Base-by-base conservation (phyloP, 2,329 filamentous ascomycete species). In the Colletotrichum lindemuthianum region DNA sequence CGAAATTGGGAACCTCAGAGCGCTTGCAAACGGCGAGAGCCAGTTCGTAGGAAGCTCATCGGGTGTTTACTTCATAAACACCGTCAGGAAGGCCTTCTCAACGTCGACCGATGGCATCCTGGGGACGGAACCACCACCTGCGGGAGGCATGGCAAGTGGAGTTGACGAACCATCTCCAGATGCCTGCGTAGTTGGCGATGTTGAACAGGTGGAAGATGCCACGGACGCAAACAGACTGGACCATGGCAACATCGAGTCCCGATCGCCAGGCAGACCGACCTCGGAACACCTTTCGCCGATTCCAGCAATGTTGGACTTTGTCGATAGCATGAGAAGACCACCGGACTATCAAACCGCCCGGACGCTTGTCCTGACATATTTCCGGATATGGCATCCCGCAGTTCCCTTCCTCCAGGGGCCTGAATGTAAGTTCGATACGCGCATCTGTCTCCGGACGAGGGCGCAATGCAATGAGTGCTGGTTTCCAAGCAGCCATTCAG, bases 1-100 rank as follows among this genome's bases (percentile, higher is more conserved):
- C 11, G 65, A 66, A 32, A 67, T 67, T 13, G 65, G 65, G 32
- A 67, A 57, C 36, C 43, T 66, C n/a, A 60, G 53, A 40, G 63
- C 65, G 7, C 65, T 67, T 36, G 36, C 63, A 2, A 67, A 63
- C 11, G 67, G 45, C 43, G 78, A 81, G 64, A 83, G 81, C 54
- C 78, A 83, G 57, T 85, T 84, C 69, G 80, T 85, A 36, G 83
- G 83, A 33, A 83, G 81, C 68, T 81, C 81, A 11, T 83, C 79
- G 44, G 83, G 83, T 4, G 80, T 85, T 48, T 85, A 81, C 71
- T 85, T 85, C 71, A 78, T 82, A 68, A 84, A 85, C 63, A 85
- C 83, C 1, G 83, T 85, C 59, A 80, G 80, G 45, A 77, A 79
- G 37, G 81, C 82, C n/a, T 85, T 85, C 69, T 78, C 79, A 6